Evolutionary conservation across 805 yeast genomes (phyloP), one percentile per base, ranked within the genome.

Genomic region (Saturnispora saitoi): DNA sequence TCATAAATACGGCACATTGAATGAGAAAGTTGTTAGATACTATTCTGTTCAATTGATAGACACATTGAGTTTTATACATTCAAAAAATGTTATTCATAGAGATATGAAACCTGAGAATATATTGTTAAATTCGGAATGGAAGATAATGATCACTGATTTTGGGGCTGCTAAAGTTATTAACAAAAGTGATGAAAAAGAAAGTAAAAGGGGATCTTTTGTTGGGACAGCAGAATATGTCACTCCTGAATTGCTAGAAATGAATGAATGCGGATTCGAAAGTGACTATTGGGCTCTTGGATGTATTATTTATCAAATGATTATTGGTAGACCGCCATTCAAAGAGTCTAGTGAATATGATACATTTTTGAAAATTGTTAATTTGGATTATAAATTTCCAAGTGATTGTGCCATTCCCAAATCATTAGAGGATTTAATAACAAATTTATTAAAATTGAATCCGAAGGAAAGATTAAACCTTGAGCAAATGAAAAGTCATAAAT

Each of bases 211-310:
- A 5, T 89, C 97, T 0, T 93, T 91, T 70, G 98, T 91, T 3
- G 99, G 99, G 0, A 91, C 99, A 1, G 98, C 98, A 0, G 97
- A 90, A 61, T 90, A 90, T 60, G 96, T 93, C 2, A 83, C 95
- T 0, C 99, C 98, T 0, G 99, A 93, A 63, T 69, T 93, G 37
- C 70, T 93, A 43, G 76, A 81, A 43, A 73, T 77, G 57, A 93
- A 91, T 62, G 71, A 76, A 32, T 87, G 95, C 60, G 93, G 95
- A 17, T 85, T 79, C 59, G 83, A 83, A 53, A 75, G 91, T 30
- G 97, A 89, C 63, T 66, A 86, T n/a, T 89, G 97, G 97, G 96
- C 97, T 1, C 64, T 88, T 48, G 97, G 96, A 1, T 89, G 97
- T 65, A 85, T 89, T 32, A 65, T 90, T 36, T 89, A 74, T 63